A percentile compares a stretch with the other conserved stretches of the same genome.
Evolutionary conservation across 345 rosid genomes (phyloP).

Genomic region (Brassica carinata): DNA sequence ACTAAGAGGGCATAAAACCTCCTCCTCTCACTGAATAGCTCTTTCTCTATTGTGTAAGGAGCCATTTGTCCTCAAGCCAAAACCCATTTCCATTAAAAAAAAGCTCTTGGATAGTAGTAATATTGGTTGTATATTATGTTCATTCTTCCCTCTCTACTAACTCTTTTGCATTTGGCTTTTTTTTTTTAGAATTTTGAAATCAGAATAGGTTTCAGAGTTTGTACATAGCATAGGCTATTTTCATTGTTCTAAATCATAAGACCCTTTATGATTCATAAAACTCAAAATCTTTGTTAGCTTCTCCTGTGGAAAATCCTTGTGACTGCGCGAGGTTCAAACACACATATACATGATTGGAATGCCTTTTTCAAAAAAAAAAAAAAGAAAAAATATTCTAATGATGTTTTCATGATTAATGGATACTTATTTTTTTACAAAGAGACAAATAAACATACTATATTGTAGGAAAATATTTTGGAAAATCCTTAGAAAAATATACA

Average conservation of each 20-base stretch:
- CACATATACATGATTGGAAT: slow-evolving; percentile 24
- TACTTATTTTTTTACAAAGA: no score
- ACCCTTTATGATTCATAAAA: slow-evolving; percentile 22
- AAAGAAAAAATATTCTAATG: no score
- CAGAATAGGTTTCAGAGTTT: slow-evolving; percentile 23
- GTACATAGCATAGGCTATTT: slow-evolving; percentile 21
- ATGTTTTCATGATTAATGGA: no score
- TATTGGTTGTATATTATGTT: slow-evolving; percentile 13
- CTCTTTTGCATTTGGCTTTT: slow-evolving; percentile 23
- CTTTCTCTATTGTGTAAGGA: slow-evolving; percentile 21
- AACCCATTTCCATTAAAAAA: background rate
- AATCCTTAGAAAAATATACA: background rate
- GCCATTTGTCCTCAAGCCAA: slow-evolving; percentile 10
- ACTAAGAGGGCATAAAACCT: slow-evolving; percentile 20
- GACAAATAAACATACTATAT: no score
- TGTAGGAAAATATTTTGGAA: background rate
- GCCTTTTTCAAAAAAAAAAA: no score
- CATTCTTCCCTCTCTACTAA: slow-evolving; percentile 7
- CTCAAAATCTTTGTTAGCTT: slow-evolving; percentile 15
- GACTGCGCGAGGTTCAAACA: slow-evolving; percentile 24
- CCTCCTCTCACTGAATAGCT: slow-evolving; percentile 19
- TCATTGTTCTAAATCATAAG: slow-evolving; percentile 13
- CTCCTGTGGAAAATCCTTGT: slow-evolving; percentile 4
- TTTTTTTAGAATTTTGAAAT: slow-evolving; percentile 13
- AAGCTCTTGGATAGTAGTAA: background rate